Evolutionary conservation across 345 rosid species (phyloP).

Genomic region (Dimocarpus longan): DNA sequence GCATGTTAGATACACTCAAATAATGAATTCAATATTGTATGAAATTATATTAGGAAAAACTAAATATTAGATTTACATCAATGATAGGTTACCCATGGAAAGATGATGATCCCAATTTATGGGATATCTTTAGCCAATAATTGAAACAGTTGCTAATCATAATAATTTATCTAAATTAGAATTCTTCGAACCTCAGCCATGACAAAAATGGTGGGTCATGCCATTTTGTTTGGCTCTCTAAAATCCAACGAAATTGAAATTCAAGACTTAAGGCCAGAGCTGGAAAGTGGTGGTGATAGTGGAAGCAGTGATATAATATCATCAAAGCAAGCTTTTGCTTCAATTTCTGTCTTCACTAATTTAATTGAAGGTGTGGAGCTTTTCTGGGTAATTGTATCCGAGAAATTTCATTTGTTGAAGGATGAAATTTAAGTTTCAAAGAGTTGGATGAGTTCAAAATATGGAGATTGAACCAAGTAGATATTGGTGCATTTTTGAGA

Average conservation of each 20-base stretch:
- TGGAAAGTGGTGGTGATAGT: not conserved
- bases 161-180: not conserved
- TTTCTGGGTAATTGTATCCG: not conserved
- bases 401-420: slow-evolving; percentile 10
- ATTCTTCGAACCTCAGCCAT: slow-evolving; percentile 18
- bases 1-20: no score
- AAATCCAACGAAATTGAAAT: slow-evolving; percentile 18
- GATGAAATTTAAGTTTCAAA: not conserved
- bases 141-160: slow-evolving; percentile 16
- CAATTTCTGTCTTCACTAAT: slow-evolving; percentile 11
- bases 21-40: no score
- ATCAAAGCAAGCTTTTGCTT: no score
- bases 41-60: no score
- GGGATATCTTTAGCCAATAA: slow-evolving; percentile 6
- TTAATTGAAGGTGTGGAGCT: slow-evolving; percentile 9
- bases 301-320: no score
- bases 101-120: slow-evolving; percentile 16
- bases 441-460: not conserved
- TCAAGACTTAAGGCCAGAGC: slow-evolving; percentile 9
- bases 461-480: no score
- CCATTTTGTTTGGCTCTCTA: slow-evolving; percentile 24
- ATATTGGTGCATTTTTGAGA: not conserved
- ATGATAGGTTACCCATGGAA: no score
- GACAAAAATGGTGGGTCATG: slow-evolving; percentile 12
- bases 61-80: no score